Conservation (phyloP, 2,329 filamentous ascomycete species). For the Colletotrichum cuscutae region DNA sequence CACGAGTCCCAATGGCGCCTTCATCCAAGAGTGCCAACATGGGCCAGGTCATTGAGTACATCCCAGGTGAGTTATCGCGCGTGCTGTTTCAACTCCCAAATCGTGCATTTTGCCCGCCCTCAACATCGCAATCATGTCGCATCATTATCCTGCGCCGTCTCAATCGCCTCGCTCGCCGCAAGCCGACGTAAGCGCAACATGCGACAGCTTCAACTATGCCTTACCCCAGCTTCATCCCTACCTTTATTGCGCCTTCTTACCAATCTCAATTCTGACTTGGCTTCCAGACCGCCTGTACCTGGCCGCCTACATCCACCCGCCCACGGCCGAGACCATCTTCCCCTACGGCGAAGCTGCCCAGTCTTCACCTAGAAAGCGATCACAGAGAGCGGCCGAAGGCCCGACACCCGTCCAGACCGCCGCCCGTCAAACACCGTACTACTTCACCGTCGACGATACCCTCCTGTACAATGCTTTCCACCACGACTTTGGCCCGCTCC, state of each 20-base stretch:
- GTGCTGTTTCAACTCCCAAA: slow-evolving; percentile 6
- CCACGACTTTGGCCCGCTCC: slow-evolving; percentile 96
- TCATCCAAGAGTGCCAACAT: slow-evolving; percentile 68
- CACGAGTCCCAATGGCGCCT: slow-evolving; percentile 57
- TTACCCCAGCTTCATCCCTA: slow-evolving; percentile 24
- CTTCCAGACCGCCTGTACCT: slow-evolving; percentile 89
- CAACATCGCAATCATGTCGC: slow-evolving; percentile 41
- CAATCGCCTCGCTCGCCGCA: slow-evolving; percentile 1
- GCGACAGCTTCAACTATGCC: not conserved
- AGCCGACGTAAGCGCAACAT: slow-evolving; percentile 9
- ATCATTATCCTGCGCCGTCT: slow-evolving; percentile 41
- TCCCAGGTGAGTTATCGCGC: slow-evolving; percentile 75
- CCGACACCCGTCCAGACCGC: slow-evolving; percentile 45
- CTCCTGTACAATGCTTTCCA: slow-evolving; percentile 98
- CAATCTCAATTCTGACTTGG: slow-evolving; percentile 49
- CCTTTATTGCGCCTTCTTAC: slow-evolving; percentile 37
- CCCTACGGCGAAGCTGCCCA: slow-evolving; percentile 75
- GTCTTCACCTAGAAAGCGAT: slow-evolving; percentile 47
- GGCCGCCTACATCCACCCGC: slow-evolving; percentile 87
- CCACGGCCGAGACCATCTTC: slow-evolving; percentile 84
- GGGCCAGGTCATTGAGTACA: slow-evolving; percentile 95
- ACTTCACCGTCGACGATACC: slow-evolving; percentile 93
- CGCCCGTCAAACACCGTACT: slow-evolving; percentile 76
- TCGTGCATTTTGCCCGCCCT: slow-evolving; percentile 3
- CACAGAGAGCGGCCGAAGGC: slow-evolving; percentile 69